phyloP scores from a whole-genome alignment of 2,329 filamentous ascomycete genomes.

The Neofusicoccum sp. region DNA sequence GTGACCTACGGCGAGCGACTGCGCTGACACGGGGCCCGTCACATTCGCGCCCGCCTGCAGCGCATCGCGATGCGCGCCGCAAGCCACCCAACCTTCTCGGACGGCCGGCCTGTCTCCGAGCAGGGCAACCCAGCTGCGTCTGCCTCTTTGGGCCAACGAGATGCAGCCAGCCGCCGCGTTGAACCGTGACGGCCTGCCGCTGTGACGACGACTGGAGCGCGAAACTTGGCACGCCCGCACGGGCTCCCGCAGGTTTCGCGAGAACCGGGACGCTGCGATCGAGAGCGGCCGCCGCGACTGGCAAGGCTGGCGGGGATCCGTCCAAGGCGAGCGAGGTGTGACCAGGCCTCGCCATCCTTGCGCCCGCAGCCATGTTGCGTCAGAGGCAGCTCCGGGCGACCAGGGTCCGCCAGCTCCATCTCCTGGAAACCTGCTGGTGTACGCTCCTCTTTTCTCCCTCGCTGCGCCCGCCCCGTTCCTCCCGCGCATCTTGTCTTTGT shows the following conservation, averaged over 20 bases:
- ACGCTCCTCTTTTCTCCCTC: conserved; percentile 13
- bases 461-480: not conserved
- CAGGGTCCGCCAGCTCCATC: conserved; percentile 5
- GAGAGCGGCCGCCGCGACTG: not conserved
- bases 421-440: conserved; percentile 16
- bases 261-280: not conserved
- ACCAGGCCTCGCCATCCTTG: not conserved
- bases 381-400: conserved; percentile 10
- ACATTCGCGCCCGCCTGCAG: not conserved
- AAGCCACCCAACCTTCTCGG: not conserved
- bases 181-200: conserved; percentile 3
- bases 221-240: conserved; percentile 17
- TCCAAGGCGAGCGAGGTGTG: not conserved
- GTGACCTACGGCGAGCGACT: not conserved
- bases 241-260: conserved; percentile 16
- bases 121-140: not conserved
- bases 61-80: not conserved
- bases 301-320: conserved; percentile 1
- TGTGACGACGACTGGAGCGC: conserved; percentile 4
- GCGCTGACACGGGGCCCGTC: too few relatives aligned
- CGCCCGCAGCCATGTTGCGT: conserved; percentile 17
- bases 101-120: not conserved
- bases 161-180: conserved; percentile 7
- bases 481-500: not conserved
- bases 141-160: not conserved